phyloP scores from a whole-genome alignment of 768 basidiomycete species.

The Kwoniella bestiolae region DNA sequence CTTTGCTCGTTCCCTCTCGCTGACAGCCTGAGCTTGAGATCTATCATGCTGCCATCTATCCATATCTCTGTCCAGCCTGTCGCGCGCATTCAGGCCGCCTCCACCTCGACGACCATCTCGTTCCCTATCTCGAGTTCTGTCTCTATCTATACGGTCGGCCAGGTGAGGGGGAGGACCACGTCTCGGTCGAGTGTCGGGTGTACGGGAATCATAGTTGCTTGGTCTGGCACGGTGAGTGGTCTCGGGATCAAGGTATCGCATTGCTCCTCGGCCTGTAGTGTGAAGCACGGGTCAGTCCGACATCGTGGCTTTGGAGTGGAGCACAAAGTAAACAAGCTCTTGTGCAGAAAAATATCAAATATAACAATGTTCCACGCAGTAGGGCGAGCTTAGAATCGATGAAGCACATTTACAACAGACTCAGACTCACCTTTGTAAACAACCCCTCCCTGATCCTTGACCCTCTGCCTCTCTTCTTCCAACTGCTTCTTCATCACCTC shows the following conservation, averaged over 20 bases:
- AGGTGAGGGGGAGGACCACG: slow-evolving; percentile 12
- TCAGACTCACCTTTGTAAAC: slow-evolving; percentile 53
- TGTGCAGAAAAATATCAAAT: no score
- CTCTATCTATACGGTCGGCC: slow-evolving; percentile 8
- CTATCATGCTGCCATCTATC: slow-evolving; percentile 37
- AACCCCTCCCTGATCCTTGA: slow-evolving; percentile 43
- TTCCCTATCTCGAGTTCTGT: slow-evolving; percentile 18
- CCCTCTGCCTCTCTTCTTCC: slow-evolving; percentile 35
- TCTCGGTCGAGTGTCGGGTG: slow-evolving; percentile 23
- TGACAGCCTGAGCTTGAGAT: slow-evolving; percentile 10
- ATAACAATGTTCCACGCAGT: no score
- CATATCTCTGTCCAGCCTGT: slow-evolving; percentile 63
- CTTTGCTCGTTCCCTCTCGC: slow-evolving; percentile 16
- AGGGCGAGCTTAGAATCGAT: no score
- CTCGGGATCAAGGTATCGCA: slow-evolving; percentile 56
- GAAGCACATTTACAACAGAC: no score
- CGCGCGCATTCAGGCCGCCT: slow-evolving; percentile 35
- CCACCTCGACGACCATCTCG: not conserved
- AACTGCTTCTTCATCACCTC: slow-evolving; percentile 39
- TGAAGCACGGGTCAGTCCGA: not conserved
- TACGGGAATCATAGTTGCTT: slow-evolving; percentile 31
- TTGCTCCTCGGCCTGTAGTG: slow-evolving; percentile 50
- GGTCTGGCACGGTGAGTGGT: slow-evolving; percentile 18
- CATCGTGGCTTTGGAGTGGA: not conserved
- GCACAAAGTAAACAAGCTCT: no score